Conservation (phyloP, 192 early-diverging fungal species). For the Umbelopsis isabellina region DNA sequence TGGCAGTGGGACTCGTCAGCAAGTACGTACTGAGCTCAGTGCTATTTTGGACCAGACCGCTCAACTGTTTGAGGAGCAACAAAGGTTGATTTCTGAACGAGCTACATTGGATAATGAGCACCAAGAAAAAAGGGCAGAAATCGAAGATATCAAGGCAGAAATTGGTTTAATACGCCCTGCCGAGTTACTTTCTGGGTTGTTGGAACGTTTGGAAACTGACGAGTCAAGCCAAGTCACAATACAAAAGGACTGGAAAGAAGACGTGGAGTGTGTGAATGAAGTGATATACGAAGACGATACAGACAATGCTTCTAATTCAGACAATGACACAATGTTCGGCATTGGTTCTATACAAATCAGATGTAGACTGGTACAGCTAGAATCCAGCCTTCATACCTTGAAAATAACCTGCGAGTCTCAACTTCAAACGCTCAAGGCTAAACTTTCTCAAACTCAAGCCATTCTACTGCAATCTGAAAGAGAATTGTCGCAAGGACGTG, state of each 20-base stretch:
- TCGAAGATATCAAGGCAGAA: slow-evolving; percentile 41
- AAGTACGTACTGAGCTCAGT: slow-evolving; percentile 23
- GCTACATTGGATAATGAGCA: slow-evolving; percentile 46
- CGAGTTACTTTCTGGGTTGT: slow-evolving; percentile 46
- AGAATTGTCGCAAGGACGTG: slow-evolving; percentile 44
- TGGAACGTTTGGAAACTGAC: slow-evolving; percentile 40
- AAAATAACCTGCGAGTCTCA: slow-evolving; percentile 43
- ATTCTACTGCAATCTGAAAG: slow-evolving; percentile 42
- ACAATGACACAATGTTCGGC: slow-evolving; percentile 8
- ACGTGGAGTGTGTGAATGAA: slow-evolving; percentile 25
- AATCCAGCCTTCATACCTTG: slow-evolving; percentile 47
- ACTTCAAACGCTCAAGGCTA: slow-evolving; percentile 36
- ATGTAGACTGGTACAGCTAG: slow-evolving; percentile 40
- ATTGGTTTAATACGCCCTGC: slow-evolving; percentile 51
- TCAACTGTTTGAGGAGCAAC: slow-evolving; percentile 42
- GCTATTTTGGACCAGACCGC: slow-evolving; percentile 44
- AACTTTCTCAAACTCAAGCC: slow-evolving; percentile 44
- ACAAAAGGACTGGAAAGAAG: slow-evolving; percentile 42
- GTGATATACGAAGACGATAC: background rate
- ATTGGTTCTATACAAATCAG: slow-evolving; percentile 39
- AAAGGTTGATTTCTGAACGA: slow-evolving; percentile 36
- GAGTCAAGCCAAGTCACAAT: slow-evolving; percentile 22
- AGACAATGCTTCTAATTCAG: slow-evolving; percentile 30
- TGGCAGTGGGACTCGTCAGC: background rate
- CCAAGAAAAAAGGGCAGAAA: slow-evolving; percentile 27